phyloP scores from a whole-genome alignment of 352 stramenopile genomes.

The Phytopythium boreale region DNA sequence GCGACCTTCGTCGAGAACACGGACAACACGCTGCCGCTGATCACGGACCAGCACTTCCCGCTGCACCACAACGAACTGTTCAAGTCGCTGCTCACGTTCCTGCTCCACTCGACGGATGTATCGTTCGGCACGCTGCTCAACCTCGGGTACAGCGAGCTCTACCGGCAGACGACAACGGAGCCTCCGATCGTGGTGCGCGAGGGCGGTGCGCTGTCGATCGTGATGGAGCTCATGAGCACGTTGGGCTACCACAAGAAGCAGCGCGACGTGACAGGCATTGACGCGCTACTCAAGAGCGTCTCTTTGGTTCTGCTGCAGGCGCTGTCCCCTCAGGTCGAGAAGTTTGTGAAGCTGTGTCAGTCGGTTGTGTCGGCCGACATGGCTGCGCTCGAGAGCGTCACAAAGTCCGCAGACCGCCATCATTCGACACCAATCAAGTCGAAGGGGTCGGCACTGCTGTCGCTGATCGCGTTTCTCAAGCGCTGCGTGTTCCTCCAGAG shows the following conservation, averaged over 20 bases:
- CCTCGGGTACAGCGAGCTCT: slow-evolving; percentile 76
- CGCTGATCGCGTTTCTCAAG: slow-evolving; percentile 82
- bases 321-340: slow-evolving; percentile 67
- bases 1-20: slow-evolving; percentile 85
- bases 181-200: slow-evolving; percentile 64
- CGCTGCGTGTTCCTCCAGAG: slow-evolving; percentile 82
- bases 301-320: slow-evolving; percentile 42
- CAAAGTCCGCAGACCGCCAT: slow-evolving; percentile 30
- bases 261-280: slow-evolving; percentile 71
- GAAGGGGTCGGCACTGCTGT: slow-evolving; percentile 69
- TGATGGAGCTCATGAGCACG: slow-evolving; percentile 86
- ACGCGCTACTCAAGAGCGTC: slow-evolving; percentile 49
- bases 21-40: slow-evolving; percentile 77
- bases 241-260: slow-evolving; percentile 84
- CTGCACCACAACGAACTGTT: slow-evolving; percentile 79
- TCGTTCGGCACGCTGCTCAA: slow-evolving; percentile 78
- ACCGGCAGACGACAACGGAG: slow-evolving; percentile 63
- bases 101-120: slow-evolving; percentile 54
- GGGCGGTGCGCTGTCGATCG: slow-evolving; percentile 76
- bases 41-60: slow-evolving; percentile 80
- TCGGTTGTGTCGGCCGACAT: slow-evolving; percentile 64
- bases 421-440: slow-evolving; percentile 44
- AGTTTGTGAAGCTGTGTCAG: slow-evolving; percentile 71
- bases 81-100: slow-evolving; percentile 73
- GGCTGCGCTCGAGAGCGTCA: slow-evolving; percentile 36